Evolutionary conservation across 179 eudicot genomes (phyloP), one percentile per base, ranked within the genome.

Genomic region (Carnegiea gigantea): DNA sequence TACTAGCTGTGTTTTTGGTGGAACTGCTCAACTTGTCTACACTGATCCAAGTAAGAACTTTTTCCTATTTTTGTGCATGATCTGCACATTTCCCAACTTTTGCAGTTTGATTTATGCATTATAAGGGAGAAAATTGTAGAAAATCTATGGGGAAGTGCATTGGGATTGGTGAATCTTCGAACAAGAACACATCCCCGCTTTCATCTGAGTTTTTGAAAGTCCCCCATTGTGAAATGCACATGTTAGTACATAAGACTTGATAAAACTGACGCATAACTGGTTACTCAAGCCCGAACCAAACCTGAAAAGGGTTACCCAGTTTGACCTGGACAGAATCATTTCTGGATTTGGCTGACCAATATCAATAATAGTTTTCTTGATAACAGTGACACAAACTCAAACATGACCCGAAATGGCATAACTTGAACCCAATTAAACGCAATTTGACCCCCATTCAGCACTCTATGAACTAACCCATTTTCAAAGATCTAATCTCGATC

Each of bases 1-100:
- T 11, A 94, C 97, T 20, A 96, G 99, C 87, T 96, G 98, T 71
- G 89, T 77, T 77, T 96, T 96, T 68, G 98, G 99, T 68, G 99
- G 98, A 89, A 71, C 94, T 1, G 99, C 99, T 36, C 90, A 90
- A 78, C 84, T 94, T 77, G 89, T 90, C 80, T 71, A 78, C 85
- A 89, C 89, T 33, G 98, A 96, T 77, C 99, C 99, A 84, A 96
- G 99, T 96, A 93, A 91, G 95, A 65, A 30, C 73, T 77, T 20
- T 76, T 64, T 49, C 73, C 23, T 14, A 70, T 1, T 62, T 78
- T 4, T 53, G n/a, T 77, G 5, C 10, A 54, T 75, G 24, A 73
- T 75, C 77, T n/a, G 57, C 46, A 0, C 75, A 24, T 46, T 44
- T 44, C 7, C 20, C 77, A 44, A 13, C 18, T 12, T n/a, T 24